Evolutionary conservation across 2,329 filamentous ascomycete species (phyloP).

Genomic region (Sarocladium strictum): DNA sequence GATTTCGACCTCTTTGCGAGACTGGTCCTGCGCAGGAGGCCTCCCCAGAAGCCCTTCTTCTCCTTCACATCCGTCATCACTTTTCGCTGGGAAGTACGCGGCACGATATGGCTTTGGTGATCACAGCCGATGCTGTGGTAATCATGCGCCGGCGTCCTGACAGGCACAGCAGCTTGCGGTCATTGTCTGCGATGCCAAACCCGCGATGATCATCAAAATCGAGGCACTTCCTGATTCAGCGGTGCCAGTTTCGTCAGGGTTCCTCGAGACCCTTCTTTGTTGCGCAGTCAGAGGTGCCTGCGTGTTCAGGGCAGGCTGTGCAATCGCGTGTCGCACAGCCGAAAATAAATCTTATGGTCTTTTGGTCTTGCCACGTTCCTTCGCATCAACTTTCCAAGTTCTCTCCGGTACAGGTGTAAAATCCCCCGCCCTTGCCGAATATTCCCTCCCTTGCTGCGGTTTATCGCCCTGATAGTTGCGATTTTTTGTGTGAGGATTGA

Average conservation of each 20-base stretch:
- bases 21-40: constrained; percentile 43
- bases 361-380: background rate
- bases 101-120: too few relatives aligned
- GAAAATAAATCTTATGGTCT: background rate
- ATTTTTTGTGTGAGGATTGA: background rate
- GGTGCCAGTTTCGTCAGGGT: background rate
- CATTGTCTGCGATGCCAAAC: background rate
- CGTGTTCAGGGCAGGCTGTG: background rate
- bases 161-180: background rate
- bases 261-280: background rate
- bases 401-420: too few relatives aligned
- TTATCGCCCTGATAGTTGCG: too few relatives aligned
- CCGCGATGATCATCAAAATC: background rate
- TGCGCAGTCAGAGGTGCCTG: background rate
- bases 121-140: too few relatives aligned
- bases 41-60: constrained; percentile 36
- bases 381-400: background rate
- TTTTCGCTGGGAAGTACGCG: too few relatives aligned
- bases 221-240: background rate
- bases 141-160: background rate
- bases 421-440: background rate
- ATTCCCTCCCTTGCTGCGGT: background rate
- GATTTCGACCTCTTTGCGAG: constrained; percentile 14
- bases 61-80: constrained; percentile 8
- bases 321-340: constrained; percentile 4